Conservation (phyloP, 148 eudicot genomes). For the Beta vulgaris region DNA sequence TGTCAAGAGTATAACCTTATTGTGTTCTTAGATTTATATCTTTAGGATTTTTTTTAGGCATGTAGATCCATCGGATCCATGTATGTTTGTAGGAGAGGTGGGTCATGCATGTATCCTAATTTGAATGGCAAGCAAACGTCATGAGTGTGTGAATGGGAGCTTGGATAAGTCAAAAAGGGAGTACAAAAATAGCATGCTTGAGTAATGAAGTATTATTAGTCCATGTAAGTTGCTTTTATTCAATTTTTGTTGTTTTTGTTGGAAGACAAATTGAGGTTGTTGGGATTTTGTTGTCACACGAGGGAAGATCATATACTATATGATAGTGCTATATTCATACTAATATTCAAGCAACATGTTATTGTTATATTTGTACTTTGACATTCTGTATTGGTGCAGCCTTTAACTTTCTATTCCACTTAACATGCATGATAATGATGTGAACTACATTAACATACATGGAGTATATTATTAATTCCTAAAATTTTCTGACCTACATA, state of each 20-base stretch:
- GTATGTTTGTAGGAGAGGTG: slow-evolving; percentile 15
- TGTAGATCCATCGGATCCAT: not conserved
- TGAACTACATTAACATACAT: not conserved
- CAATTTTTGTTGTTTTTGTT: slow-evolving; percentile 28
- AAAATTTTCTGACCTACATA: not conserved
- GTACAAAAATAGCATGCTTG: slow-evolving; percentile 21
- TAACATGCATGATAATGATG: slow-evolving; percentile 7
- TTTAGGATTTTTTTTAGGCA: slow-evolving; percentile 6
- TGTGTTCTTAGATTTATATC: not conserved
- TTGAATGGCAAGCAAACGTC: slow-evolving; percentile 14
- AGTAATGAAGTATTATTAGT: slow-evolving; percentile 3
- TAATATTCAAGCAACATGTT: not conserved
- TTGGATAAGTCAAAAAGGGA: slow-evolving; percentile 35
- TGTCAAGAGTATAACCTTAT: not conserved
- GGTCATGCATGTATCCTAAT: slow-evolving; percentile 22
- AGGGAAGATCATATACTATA: slow-evolving; percentile 6
- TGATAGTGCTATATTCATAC: not conserved
- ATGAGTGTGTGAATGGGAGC: slow-evolving; percentile 32
- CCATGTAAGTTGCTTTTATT: slow-evolving; percentile 28
- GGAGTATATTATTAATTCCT: not conserved
- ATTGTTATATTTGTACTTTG: not conserved
- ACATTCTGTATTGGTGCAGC: not conserved
- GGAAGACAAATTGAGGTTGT: slow-evolving; percentile 32
- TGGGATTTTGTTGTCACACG: slow-evolving; percentile 36
- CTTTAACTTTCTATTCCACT: not conserved